A percentile compares a stretch with the other conserved stretches of the same genome.
phyloP scores from a whole-genome alignment of 352 stramenopile genomes.

The Phytophthora fragariaefolia region DNA sequence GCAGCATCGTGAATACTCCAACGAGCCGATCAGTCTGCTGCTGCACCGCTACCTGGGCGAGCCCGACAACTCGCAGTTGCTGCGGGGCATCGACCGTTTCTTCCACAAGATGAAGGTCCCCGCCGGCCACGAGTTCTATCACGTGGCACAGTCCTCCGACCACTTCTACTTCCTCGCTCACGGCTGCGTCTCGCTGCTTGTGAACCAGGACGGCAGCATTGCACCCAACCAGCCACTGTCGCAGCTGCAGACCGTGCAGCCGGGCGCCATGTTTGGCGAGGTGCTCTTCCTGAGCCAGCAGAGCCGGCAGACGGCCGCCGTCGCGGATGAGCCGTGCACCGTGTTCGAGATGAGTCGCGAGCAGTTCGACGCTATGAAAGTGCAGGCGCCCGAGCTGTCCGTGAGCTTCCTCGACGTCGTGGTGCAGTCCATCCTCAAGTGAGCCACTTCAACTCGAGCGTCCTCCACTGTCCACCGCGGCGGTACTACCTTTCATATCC shows the following conservation, averaged over 20 bases:
- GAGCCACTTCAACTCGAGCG: conserved; percentile 17
- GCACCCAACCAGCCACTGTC: conserved; percentile 47
- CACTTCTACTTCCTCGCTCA: conserved; percentile 73
- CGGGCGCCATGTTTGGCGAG: conserved; percentile 81
- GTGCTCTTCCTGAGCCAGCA: conserved; percentile 81
- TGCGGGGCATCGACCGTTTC: conserved; percentile 65
- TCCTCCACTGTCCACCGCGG: neutral
- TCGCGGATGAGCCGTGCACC: conserved; percentile 47
- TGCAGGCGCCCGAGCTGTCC: conserved; percentile 55
- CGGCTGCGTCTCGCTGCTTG: conserved; percentile 69
- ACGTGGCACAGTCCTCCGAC: conserved; percentile 53
- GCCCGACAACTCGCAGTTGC: conserved; percentile 61
- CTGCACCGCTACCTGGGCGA: conserved; percentile 82
- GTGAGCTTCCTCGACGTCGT: conserved; percentile 76
- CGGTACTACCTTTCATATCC: conserved; percentile 10
- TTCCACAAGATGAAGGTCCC: conserved; percentile 52
- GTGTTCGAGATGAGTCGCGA: conserved; percentile 69
- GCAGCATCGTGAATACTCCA: conserved; percentile 29
- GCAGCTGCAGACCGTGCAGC: conserved; percentile 64
- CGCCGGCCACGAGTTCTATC: conserved; percentile 68
- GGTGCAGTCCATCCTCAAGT: conserved; percentile 69
- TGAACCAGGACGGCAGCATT: conserved; percentile 71
- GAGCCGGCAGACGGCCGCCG: conserved; percentile 52
- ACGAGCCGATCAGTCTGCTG: conserved; percentile 60
- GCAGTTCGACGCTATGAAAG: conserved; percentile 68